Evolutionary conservation across 176 grass and related monocot genomes (phyloP).

Genomic region (Pharus latifolius): DNA sequence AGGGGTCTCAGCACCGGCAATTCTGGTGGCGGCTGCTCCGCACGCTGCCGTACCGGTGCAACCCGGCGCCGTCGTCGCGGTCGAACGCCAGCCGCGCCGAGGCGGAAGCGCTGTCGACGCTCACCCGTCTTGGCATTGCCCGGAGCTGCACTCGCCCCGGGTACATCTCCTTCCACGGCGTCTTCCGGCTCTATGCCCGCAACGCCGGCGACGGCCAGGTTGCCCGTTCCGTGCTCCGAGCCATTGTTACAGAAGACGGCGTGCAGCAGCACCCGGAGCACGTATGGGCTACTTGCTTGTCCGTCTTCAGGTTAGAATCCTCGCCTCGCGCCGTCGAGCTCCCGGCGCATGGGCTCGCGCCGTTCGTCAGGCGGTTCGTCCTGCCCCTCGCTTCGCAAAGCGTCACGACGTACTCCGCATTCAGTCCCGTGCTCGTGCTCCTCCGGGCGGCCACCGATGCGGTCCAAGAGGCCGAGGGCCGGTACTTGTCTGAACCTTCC

Average conservation of each 20-base stretch:
- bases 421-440: slow-evolving; percentile 28
- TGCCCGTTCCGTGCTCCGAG: neutral
- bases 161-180: slow-evolving; percentile 33
- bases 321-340: neutral
- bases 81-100: neutral
- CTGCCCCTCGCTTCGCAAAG: slow-evolving; percentile 17
- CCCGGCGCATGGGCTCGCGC: slow-evolving; percentile 8
- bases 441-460: slow-evolving; percentile 26
- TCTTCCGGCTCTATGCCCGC: slow-evolving; percentile 22
- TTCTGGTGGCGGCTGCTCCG: neutral
- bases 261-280: slow-evolving; percentile 7
- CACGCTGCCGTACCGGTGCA: too few relatives aligned
- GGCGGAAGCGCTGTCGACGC: slow-evolving; percentile 10
- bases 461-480: slow-evolving; percentile 23
- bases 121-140: slow-evolving; percentile 23
- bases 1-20: too few relatives aligned
- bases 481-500: too few relatives aligned
- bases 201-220: neutral
- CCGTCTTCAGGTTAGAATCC: slow-evolving; percentile 27
- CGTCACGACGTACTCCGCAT: slow-evolving; percentile 12
- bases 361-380: slow-evolving; percentile 17
- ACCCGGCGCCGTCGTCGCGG: too few relatives aligned
- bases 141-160: neutral
- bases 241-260: neutral
- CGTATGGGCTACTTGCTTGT: slow-evolving; percentile 51